Evolutionary conservation across 768 basidiomycete species (phyloP).

Genomic region (Trametes cubensis): DNA sequence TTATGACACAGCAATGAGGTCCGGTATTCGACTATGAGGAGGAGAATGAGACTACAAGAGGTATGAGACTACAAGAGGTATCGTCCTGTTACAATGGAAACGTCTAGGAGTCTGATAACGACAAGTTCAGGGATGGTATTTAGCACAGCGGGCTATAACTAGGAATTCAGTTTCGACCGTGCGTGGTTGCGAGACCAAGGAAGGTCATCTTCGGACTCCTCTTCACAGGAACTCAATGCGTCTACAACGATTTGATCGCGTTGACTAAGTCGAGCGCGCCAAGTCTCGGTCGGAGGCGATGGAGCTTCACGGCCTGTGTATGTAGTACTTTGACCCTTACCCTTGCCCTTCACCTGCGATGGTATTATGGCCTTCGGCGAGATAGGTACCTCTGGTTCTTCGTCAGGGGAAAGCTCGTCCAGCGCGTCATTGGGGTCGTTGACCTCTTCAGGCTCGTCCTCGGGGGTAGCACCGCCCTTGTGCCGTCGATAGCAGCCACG

Average conservation of each 20-base stretch:
- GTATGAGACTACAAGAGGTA: too few species aligned
- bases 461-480: slow-evolving; percentile 36
- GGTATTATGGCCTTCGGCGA: neutral
- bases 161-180: neutral
- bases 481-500: slow-evolving; percentile 61
- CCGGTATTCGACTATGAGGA: too few species aligned
- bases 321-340: neutral
- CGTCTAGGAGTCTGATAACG: neutral
- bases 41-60: too few species aligned
- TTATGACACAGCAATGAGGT: too few species aligned
- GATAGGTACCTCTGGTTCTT: neutral
- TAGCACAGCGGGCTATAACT: neutral
- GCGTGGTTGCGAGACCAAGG: neutral
- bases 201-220: slow-evolving; percentile 12
- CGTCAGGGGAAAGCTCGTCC: slow-evolving; percentile 3
- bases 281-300: neutral
- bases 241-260: slow-evolving; percentile 18
- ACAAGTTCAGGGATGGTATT: neutral
- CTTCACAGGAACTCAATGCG: slow-evolving; percentile 16
- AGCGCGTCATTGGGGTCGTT: slow-evolving; percentile 29
- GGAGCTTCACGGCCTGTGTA: too few species aligned
- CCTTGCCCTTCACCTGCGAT: neutral
- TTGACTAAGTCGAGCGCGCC: slow-evolving; percentile 4
- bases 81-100: too few species aligned
- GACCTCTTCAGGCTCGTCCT: slow-evolving; percentile 37